Percentiles rank a stretch among this genome's conserved stretches.
phyloP scores from a whole-genome alignment of 176 grass and related monocot species.

The Zoysia pacifica region DNA sequence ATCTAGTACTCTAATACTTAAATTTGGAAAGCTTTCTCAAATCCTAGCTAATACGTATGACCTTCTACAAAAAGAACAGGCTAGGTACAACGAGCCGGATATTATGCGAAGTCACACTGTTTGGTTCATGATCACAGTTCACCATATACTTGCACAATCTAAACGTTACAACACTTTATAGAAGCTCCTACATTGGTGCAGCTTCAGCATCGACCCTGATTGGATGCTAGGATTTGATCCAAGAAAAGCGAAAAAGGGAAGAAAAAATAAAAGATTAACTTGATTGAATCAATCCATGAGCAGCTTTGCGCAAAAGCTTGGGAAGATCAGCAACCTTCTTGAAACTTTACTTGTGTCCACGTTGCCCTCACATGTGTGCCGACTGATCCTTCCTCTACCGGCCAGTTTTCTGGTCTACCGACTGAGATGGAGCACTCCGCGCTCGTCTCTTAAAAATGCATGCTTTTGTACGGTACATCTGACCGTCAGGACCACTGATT shows the following conservation, averaged over 20 bases:
- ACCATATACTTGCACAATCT: background rate
- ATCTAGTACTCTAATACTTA: too few relatives aligned
- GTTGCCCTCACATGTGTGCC: background rate
- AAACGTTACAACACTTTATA: background rate
- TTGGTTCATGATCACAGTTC: background rate
- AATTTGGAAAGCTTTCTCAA: too few relatives aligned
- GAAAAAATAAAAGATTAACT: background rate
- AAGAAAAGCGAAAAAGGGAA: background rate
- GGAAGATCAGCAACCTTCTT: background rate
- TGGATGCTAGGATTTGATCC: background rate
- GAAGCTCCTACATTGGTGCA: background rate
- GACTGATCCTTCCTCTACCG: background rate
- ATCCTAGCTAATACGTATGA: background rate
- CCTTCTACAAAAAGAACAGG: background rate
- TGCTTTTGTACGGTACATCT: background rate
- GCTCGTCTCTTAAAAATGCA: background rate
- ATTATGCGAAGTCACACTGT: background rate
- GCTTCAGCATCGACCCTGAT: background rate
- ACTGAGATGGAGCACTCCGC: background rate
- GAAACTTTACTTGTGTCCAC: background rate
- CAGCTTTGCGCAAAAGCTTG: background rate
- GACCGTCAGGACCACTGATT: background rate
- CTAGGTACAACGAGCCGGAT: too few relatives aligned
- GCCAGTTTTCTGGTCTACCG: background rate
- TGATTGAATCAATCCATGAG: background rate